A percentile compares a stretch with the other conserved stretches of the same genome.
phyloP scores from a whole-genome alignment of 441 rosid species.

The Arabidopsis hybrid region DNA sequence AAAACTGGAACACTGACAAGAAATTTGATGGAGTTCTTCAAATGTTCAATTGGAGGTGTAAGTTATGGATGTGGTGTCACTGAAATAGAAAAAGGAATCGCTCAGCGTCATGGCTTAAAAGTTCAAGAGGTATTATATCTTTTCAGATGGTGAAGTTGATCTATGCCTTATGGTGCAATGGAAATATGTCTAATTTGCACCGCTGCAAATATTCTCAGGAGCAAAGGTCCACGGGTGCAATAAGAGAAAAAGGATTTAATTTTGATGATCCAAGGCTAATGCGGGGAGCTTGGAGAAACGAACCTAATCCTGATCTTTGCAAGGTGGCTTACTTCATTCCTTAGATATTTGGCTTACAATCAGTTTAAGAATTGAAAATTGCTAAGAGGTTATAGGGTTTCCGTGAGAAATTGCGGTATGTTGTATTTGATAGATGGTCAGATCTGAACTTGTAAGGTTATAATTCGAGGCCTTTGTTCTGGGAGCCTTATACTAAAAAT shows the following conservation, averaged over 20 bases:
- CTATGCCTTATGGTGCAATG: constrained; percentile 46
- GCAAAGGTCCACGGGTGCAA: constrained; percentile 55
- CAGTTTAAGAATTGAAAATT: constrained; percentile 65
- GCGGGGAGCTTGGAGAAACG: constrained; percentile 99
- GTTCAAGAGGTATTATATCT: constrained; percentile 65
- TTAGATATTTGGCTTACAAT: constrained; percentile 37
- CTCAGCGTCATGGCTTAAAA: constrained; percentile 73
- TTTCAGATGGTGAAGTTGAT: constrained; percentile 29
- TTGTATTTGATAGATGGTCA: constrained; percentile 12
- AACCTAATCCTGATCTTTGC: constrained; percentile 91
- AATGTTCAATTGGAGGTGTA: constrained; percentile 99
- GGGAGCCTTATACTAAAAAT: constrained; percentile 22
- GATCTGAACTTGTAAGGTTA: constrained; percentile 26
- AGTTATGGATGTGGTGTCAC: constrained; percentile 94
- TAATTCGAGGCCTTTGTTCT: constrained; percentile 1
- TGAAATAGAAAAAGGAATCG: constrained; percentile 91
- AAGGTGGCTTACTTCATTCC: constrained; percentile 61
- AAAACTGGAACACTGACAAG: constrained; percentile 99
- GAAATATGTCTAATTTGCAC: constrained; percentile 90
- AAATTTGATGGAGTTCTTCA: constrained; percentile 99
- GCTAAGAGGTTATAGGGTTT: constrained; percentile 21
- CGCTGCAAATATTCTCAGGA: constrained; percentile 72
- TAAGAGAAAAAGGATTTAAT: constrained; percentile 93
- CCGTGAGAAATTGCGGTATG: constrained; percentile 1
- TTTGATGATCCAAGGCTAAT: constrained; percentile 93